Percentiles rank a stretch among this genome's conserved stretches.
These are phyloP conservation scores for Sophora flavescens DNA, from an alignment of 306 rosid species.

Conservation along the genomic window DNA sequence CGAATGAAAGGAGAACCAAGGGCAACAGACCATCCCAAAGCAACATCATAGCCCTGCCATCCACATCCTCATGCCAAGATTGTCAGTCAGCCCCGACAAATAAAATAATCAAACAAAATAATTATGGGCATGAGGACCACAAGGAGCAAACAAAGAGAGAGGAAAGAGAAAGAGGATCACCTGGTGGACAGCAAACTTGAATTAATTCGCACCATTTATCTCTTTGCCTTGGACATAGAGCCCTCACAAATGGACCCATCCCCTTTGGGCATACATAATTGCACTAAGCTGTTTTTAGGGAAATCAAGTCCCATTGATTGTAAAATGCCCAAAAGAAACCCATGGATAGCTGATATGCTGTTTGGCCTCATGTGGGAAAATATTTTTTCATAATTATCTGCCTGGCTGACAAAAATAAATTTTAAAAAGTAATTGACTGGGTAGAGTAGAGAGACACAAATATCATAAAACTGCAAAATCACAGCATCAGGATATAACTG, in stretches of 20 bases:
- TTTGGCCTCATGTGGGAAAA: slow-evolving; percentile 92
- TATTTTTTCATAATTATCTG: slow-evolving; percentile 85
- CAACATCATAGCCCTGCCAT: slow-evolving; percentile 95
- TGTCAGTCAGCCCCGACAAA: slow-evolving; percentile 27
- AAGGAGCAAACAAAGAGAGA: not conserved
- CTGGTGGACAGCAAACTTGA: slow-evolving; percentile 97
- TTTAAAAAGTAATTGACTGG: not conserved
- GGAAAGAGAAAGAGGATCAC: slow-evolving; percentile 45
- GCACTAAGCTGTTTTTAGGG: slow-evolving; percentile 90
- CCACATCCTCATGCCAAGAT: slow-evolving; percentile 72
- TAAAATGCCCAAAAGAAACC: slow-evolving; percentile 97
- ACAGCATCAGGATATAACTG: not conserved
- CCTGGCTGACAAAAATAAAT: slow-evolving; percentile 62
- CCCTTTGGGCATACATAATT: slow-evolving; percentile 97
- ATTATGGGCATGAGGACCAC: not conserved
- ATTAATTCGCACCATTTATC: slow-evolving; percentile 97
- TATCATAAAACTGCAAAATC: slow-evolving; percentile 8
- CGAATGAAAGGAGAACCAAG: slow-evolving; percentile 99
- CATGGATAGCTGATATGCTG: slow-evolving; percentile 95
- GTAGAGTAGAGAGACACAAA: not conserved
- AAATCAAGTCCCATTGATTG: slow-evolving; percentile 89
- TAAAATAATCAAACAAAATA: not conserved
- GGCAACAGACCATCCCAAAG: slow-evolving; percentile 97
- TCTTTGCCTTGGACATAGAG: slow-evolving; percentile 97
- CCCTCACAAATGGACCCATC: slow-evolving; percentile 99